Conservation (phyloP, 2,329 filamentous ascomycete genomes). For the Ophidiomyces ophidiicola region DNA sequence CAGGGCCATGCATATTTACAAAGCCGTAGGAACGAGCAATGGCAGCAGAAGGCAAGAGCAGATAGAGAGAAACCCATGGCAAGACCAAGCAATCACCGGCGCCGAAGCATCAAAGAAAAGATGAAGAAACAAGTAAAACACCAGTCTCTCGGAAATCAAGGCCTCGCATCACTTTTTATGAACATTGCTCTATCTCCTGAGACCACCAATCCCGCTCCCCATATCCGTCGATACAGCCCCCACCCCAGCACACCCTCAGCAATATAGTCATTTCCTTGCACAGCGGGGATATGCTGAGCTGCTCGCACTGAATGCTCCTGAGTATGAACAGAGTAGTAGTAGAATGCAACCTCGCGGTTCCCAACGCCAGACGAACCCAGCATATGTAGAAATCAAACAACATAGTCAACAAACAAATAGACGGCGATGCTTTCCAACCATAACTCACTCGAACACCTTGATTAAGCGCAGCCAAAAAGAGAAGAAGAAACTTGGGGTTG, state of each 20-base stretch:
- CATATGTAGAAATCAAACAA: conserved; percentile 7
- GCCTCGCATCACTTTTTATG: conserved; percentile 2
- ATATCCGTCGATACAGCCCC: not conserved
- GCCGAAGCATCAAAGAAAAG: too few species aligned
- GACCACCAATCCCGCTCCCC: not conserved
- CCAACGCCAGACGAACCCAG: conserved; percentile 7
- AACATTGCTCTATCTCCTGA: not conserved
- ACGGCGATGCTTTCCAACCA: conserved; percentile 14
- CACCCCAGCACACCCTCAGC: not conserved
- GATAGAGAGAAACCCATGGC: too few species aligned
- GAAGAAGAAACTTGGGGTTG: conserved; percentile 13
- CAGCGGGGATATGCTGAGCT: not conserved
- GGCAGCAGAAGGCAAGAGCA: too few species aligned
- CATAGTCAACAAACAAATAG: conserved; percentile 10
- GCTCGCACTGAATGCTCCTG: not conserved
- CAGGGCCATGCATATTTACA: too few species aligned
- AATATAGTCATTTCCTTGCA: not conserved
- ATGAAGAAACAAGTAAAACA: too few species aligned
- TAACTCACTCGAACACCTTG: conserved; percentile 11
- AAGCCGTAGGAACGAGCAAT: too few species aligned
- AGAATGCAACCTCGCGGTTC: conserved; percentile 1
- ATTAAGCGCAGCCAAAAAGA: conserved; percentile 16
- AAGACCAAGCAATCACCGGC: too few species aligned
- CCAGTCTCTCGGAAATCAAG: too few species aligned
- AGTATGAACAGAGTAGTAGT: conserved; percentile 8